Base-by-base conservation (phyloP, 495 filamentous ascomycete genomes). In the Neurospora sublineolata region DNA sequence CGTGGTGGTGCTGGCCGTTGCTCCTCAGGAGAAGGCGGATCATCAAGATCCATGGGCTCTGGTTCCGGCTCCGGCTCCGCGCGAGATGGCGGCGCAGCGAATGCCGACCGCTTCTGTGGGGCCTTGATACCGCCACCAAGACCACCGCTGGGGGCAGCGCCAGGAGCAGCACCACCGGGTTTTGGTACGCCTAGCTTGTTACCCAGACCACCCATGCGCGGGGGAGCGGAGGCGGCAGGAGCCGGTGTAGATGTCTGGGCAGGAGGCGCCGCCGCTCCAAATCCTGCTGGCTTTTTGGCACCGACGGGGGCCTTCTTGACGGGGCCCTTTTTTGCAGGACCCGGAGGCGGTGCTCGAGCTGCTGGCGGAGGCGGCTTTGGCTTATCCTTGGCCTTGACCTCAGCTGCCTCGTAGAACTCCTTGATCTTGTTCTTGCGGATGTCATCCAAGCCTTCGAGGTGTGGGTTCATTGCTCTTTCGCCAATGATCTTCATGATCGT, bases 401-500 rank as follows among this genome's bases (percentile, higher is more conserved):
- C 91, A 3, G 96, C 96, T 2, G 88, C 88, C 37, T 97, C 94
- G 77, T 89, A 94, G 80, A 89, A 97, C 78, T 98, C 96, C 82
- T 97, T 97, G 78, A 97, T 91, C 82, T 97, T 99, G 30, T 87
- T 91, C 83, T 97, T 98, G 70, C 94, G 87, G 71, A 98, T 97
- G 33, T 99, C 95, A 77, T 99, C 96, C 18, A 99, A 83, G 1
- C 93, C 93, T 73, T 98, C 94, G n/a, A 99, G 82, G 78, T 96
- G 93, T 8, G 93, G 92, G 58, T 90, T 92, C 95, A 98, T 99
- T n/a, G 90, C 91, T 46, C 95, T 87, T 77, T 99, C 96, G 58
- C 96, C 94, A 84, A 97, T 91, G 67, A 99, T 98, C 85, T 97
- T 98, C 95, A 97, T 97, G 74, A 99, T 80, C 1, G 94, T 97